Conservation (phyloP, 2,329 filamentous ascomycete species). For the Ophiostoma ips region DNA sequence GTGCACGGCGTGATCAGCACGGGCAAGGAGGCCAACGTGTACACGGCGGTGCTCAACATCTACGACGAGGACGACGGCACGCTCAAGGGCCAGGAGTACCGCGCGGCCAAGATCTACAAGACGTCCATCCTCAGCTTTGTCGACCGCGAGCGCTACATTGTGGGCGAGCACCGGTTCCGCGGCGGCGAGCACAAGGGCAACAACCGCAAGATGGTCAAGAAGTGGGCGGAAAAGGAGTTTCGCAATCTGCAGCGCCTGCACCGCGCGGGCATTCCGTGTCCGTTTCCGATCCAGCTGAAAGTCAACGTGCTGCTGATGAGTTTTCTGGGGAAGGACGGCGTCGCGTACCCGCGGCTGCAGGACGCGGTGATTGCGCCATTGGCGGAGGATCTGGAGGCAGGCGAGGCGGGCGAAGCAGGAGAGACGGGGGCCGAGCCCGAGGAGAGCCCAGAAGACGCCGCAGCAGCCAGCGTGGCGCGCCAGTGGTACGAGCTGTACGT, state of each 20-base stretch:
- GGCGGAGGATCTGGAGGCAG: conserved; percentile 42
- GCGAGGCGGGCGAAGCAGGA: conserved; percentile 19
- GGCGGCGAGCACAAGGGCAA: conserved; percentile 87
- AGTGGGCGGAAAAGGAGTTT: conserved; percentile 99
- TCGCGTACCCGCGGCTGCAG: conserved; percentile 75
- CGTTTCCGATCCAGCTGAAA: conserved; percentile 76
- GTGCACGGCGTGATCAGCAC: conserved; percentile 93
- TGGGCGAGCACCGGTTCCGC: conserved; percentile 84
- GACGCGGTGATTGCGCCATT: conserved; percentile 55
- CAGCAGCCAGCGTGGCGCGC: conserved; percentile 18
- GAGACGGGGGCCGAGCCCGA: conserved; percentile 30
- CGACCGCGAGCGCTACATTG: conserved; percentile 90
- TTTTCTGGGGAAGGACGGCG: conserved; percentile 80
- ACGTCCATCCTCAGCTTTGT: conserved; percentile 96
- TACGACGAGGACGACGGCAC: conserved; percentile 17
- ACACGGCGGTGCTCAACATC: conserved; percentile 60
- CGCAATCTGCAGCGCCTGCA: conserved; percentile 80
- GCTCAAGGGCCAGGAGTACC: conserved; percentile 45
- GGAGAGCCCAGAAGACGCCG: conserved; percentile 27
- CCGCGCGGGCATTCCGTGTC: conserved; percentile 73
- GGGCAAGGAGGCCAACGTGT: conserved; percentile 96
- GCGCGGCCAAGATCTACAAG: conserved; percentile 98
- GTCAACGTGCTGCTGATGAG: conserved; percentile 94
- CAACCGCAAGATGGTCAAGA: conserved; percentile 92
- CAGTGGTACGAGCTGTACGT: conserved; percentile 71